These are phyloP conservation scores for Trametes cinnabarina DNA, from an alignment of 768 basidiomycete species.

Conservation along the genomic window DNA sequence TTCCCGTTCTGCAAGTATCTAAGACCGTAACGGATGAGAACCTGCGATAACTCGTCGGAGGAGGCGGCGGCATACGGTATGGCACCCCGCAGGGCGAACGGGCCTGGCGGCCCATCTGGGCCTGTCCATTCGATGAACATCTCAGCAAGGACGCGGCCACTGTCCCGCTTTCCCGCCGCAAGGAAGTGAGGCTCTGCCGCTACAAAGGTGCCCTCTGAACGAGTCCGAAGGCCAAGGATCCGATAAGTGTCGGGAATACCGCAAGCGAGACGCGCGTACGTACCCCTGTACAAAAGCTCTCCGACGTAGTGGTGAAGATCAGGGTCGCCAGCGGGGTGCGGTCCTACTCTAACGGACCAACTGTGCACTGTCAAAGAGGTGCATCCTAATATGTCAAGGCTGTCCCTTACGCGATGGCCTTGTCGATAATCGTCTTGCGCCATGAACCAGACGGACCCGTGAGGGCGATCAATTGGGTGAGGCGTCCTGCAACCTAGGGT, in stretches of 20 bases:
- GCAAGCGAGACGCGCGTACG: slow-evolving; percentile 4
- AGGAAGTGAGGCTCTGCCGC: slow-evolving; percentile 81
- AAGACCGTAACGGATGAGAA: slow-evolving; percentile 6
- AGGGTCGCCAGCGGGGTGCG: slow-evolving; percentile 86
- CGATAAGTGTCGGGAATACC: background rate
- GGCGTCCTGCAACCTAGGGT: slow-evolving; percentile 52
- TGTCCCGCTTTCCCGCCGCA: slow-evolving; percentile 84
- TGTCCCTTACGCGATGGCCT: slow-evolving; percentile 70
- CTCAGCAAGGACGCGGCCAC: slow-evolving; percentile 80
- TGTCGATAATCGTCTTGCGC: slow-evolving; percentile 89
- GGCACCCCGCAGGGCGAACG: slow-evolving; percentile 81
- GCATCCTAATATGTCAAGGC: background rate
- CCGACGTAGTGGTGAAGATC: slow-evolving; percentile 88
- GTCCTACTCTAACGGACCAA: slow-evolving; percentile 79
- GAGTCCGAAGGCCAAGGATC: slow-evolving; percentile 4
- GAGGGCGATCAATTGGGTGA: slow-evolving; percentile 91
- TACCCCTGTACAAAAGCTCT: slow-evolving; percentile 83
- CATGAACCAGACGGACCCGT: slow-evolving; percentile 77
- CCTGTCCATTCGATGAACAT: slow-evolving; percentile 84
- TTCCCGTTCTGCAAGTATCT: slow-evolving; percentile 85
- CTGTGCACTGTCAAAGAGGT: slow-evolving; percentile 39
- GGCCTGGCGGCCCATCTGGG: slow-evolving; percentile 51
- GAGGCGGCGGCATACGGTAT: slow-evolving; percentile 62
- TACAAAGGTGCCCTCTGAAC: slow-evolving; percentile 69
- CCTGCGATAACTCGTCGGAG: background rate